Base-by-base conservation (phyloP, 2,329 filamentous ascomycete genomes). In the Diplodia sapinea region DNA sequence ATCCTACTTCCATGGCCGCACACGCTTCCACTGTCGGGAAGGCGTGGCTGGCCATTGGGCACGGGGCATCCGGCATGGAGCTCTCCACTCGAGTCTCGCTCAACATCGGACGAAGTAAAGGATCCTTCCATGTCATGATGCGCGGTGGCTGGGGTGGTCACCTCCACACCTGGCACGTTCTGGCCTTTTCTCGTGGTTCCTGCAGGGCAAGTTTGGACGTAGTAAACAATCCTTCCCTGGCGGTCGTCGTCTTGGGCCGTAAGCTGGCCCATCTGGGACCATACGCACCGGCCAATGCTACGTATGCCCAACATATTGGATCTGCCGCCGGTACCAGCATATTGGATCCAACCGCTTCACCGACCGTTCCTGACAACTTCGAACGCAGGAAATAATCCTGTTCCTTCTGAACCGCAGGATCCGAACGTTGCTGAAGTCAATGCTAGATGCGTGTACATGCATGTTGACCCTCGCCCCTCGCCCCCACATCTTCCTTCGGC, bases 61-160 rank as follows among this genome's bases (percentile, higher is more conserved):
- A 47, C 43, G 43, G 54, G 23, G n/a, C 7, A 11, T 20, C 38
- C 20, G 40, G 40, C 40, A 17, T n/a, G 40, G 17, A 17, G 23
- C 15, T n/a, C 15, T 17, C 5, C 15, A 8, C 40, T 47, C 15
- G 15, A 47, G 15, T 15, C 17, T 47, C 17, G 7, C 43, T 47
- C 43, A 47, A 47, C 54, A 23, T 56, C 31, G 9, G 11, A 56
- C 54, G 54, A 38, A 56, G 54, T 33, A 56, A 56, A 38, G 17
- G 31, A 56, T 56, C 54, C 54, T 56, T 36, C 54, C 31, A 56
- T 56, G 54, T n/a, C 13, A 12, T 38, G 11, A 13, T 40, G 20
- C 31, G 52, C 17, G 31, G 31, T 56, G 29, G 29, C 29, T 55
- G 17, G 23, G 23, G 2, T 3, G 2, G 23, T 26, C 23, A 26